phyloP scores from a whole-genome alignment of 139 green algal genomes.

The Volvox reticuliferus region DNA sequence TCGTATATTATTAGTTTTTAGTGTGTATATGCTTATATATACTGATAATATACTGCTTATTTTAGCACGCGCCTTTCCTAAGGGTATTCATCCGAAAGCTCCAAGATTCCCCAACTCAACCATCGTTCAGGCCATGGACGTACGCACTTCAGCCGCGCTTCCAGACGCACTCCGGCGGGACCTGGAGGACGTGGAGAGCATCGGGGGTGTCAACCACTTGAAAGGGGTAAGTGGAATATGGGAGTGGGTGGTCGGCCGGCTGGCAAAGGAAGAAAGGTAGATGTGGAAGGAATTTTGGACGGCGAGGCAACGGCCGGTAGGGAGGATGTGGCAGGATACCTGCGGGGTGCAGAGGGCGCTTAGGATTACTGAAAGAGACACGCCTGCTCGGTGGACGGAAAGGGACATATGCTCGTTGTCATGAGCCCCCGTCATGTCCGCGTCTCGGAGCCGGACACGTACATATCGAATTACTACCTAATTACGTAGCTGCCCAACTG shows the following conservation, averaged over 20 bases:
- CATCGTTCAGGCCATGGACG: conserved; percentile 10
- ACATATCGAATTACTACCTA: no score
- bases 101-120: background rate
- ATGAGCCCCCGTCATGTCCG: no score
- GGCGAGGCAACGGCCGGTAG: background rate
- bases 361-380: background rate
- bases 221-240: conserved; percentile 59
- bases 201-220: conserved; percentile 81
- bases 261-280: background rate
- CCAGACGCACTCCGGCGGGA: conserved; percentile 83
- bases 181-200: conserved; percentile 83
- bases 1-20: no score
- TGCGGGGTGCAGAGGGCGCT: no score
- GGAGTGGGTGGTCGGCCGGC: background rate
- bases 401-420: no score
- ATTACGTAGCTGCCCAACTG: no score
- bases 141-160: conserved; percentile 63
- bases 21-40: no score
- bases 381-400: no score
- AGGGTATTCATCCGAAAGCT: no score
- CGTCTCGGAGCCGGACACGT: no score
- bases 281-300: background rate
- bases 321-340: background rate
- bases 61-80: no score
- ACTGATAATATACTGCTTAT: no score